Percentiles rank a stretch among this genome's conserved stretches.
phyloP scores from a whole-genome alignment of 2,329 filamentous ascomycete species.

The Penicillium olsonii region DNA sequence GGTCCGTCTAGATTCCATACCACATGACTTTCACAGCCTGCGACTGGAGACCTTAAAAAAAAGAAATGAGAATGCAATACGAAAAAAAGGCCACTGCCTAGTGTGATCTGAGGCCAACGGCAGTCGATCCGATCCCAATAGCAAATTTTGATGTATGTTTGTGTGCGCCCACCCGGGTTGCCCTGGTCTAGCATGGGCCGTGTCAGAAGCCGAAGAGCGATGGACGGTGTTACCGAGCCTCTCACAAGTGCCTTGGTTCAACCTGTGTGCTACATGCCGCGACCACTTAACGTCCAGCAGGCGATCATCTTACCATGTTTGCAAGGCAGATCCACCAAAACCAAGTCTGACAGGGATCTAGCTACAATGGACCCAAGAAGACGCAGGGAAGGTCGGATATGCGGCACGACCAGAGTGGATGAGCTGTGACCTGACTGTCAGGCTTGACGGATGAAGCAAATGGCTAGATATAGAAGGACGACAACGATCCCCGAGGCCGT shows the following conservation, averaged over 20 bases:
- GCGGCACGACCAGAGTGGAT: background rate
- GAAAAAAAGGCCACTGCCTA: background rate
- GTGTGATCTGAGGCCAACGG: background rate
- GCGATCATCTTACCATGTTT: background rate
- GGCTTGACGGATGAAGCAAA: background rate
- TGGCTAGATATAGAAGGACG: background rate
- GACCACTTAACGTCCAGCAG: background rate
- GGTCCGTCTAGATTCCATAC: constrained; percentile 4
- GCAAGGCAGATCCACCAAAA: background rate
- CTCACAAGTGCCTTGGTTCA: constrained; percentile 5
- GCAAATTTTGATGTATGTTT: background rate
- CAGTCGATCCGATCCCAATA: background rate
- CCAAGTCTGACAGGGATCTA: background rate
- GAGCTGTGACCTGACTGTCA: background rate
- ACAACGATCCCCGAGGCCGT: too few species aligned
- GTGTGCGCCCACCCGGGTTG: background rate
- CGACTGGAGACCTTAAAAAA: background rate
- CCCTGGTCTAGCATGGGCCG: background rate
- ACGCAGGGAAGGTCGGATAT: background rate
- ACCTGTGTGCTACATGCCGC: background rate
- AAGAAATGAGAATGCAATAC: background rate
- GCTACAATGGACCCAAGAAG: background rate
- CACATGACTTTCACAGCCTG: constrained; percentile 9
- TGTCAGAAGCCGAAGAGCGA: background rate
- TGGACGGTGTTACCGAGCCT: constrained; percentile 1